Percentiles rank a stretch among this genome's conserved stretches.
phyloP scores from a whole-genome alignment of 495 filamentous ascomycete species.

The Geoglossum glabrum region DNA sequence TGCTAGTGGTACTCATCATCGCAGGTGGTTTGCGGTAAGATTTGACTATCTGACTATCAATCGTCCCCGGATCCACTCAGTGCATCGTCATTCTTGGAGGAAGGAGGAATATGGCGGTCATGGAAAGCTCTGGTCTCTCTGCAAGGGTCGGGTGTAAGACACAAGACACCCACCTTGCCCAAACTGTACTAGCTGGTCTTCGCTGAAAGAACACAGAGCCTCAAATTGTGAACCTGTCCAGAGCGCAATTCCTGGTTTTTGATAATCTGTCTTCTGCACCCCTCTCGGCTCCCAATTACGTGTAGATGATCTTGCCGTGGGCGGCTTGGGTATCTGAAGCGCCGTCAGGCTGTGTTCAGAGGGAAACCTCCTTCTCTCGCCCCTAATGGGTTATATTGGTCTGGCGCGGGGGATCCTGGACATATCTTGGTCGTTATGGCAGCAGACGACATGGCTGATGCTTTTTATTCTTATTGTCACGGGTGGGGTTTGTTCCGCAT shows the following conservation, averaged over 20 bases:
- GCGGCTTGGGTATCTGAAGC: background rate
- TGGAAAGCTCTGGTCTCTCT: too few relatives aligned
- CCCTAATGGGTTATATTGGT: background rate
- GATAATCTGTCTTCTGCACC: background rate
- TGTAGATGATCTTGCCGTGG: background rate
- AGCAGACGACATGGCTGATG: conserved; percentile 1
- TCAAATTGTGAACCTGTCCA: background rate
- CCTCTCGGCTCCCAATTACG: background rate
- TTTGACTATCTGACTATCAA: too few relatives aligned
- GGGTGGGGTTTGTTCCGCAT: background rate
- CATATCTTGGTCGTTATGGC: background rate
- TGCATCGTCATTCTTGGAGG: too few relatives aligned
- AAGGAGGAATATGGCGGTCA: too few relatives aligned
- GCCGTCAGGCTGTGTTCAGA: background rate
- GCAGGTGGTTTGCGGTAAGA: too few relatives aligned
- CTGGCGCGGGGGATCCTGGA: background rate
- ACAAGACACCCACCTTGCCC: too few relatives aligned
- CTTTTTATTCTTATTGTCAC: background rate
- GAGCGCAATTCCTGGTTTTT: too few relatives aligned
- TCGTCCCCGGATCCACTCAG: too few relatives aligned
- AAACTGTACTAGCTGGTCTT: too few relatives aligned
- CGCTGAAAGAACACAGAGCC: background rate
- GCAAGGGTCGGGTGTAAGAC: too few relatives aligned
- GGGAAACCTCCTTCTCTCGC: background rate
- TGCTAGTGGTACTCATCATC: too few relatives aligned